These are phyloP conservation scores for Colletotrichum sp. DNA, from an alignment of 2,329 filamentous ascomycete species.

Conservation along the genomic window DNA sequence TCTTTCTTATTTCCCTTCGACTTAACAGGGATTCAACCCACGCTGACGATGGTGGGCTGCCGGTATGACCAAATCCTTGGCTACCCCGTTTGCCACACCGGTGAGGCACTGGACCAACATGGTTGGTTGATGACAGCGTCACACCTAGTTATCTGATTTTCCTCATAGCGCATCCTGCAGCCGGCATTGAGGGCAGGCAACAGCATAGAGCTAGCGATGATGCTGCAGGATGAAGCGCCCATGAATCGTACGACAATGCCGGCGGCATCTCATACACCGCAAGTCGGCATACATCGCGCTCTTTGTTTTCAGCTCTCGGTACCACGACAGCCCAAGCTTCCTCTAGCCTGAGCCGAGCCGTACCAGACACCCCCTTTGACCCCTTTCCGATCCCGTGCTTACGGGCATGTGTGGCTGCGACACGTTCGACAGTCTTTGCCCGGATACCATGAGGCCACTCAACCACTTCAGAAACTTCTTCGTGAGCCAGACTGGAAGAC, in stretches of 20 bases:
- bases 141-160: neutral
- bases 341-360: neutral
- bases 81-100: neutral
- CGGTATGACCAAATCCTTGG: neutral
- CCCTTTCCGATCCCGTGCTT: neutral
- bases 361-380: neutral
- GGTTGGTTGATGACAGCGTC: neutral
- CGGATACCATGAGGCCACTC: neutral
- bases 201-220: neutral
- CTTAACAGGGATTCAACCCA: neutral
- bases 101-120: neutral
- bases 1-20: conserved; percentile 1
- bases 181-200: neutral
- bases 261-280: neutral
- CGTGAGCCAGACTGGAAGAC: neutral
- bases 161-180: neutral
- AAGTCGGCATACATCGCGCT: neutral
- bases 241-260: neutral
- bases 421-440: neutral
- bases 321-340: neutral
- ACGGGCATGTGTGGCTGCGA: neutral
- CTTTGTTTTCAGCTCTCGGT: neutral
- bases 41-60: neutral
- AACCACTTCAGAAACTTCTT: neutral
- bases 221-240: neutral